phyloP scores from a whole-genome alignment of 495 filamentous ascomycete genomes.

The Aspergillus sparsus region DNA sequence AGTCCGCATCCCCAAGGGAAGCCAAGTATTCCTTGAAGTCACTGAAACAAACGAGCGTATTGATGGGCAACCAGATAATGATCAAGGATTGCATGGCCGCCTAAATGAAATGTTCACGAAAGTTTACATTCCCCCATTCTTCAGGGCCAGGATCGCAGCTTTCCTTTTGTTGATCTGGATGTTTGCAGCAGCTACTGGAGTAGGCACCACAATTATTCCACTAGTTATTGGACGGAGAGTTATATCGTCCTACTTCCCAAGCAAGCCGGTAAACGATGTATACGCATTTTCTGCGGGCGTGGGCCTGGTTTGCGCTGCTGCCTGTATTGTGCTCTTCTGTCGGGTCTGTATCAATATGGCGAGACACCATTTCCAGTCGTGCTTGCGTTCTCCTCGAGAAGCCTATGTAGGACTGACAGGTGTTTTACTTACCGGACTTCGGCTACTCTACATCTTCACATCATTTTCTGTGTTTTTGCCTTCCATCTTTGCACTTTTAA shows the following conservation, averaged over 20 bases:
- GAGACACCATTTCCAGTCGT: conserved; percentile 34
- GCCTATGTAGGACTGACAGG: conserved; percentile 19
- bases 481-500: conserved; percentile 73
- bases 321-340: conserved; percentile 59
- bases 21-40: conserved; percentile 77
- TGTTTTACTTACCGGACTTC: conserved; percentile 25
- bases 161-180: conserved; percentile 92
- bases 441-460: conserved; percentile 69
- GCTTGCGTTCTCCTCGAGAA: conserved; percentile 40
- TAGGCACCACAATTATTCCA: conserved; percentile 84
- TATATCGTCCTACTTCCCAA: conserved; percentile 66
- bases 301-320: conserved; percentile 67
- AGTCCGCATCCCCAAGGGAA: conserved; percentile 86
- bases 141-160: conserved; percentile 73
- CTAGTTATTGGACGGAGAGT: conserved; percentile 79
- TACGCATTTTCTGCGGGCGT: conserved; percentile 92
- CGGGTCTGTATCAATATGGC: conserved; percentile 43
- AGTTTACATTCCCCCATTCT: conserved; percentile 88
- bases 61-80: conserved; percentile 60
- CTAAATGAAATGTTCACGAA: conserved; percentile 68
- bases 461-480: conserved; percentile 77
- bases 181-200: conserved; percentile 91
- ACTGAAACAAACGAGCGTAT: conserved; percentile 65
- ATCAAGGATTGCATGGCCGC: conserved; percentile 65
- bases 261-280: conserved; percentile 81